Conservation (phyloP, 306 rosid genomes). For the Prunus mume region DNA sequence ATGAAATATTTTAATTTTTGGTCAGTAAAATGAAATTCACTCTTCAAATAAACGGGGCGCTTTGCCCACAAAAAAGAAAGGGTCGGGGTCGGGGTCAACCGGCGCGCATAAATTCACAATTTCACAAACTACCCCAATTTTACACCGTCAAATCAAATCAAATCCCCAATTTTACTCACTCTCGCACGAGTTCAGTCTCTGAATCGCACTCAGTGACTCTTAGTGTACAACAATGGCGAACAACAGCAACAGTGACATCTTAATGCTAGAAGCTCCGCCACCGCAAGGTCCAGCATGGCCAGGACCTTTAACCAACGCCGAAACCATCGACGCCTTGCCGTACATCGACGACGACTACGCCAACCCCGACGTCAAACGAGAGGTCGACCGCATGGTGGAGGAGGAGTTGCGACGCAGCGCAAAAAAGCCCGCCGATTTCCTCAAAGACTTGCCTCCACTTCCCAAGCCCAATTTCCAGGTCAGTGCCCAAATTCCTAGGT, state of each 20-base stretch:
- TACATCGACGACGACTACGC: conserved; percentile 91
- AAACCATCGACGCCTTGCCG: conserved; percentile 82
- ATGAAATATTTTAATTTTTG: too few species aligned
- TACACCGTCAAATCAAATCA: background rate
- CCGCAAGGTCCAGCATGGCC: conserved; percentile 38
- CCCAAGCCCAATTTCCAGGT: conserved; percentile 71
- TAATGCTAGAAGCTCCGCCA: conserved; percentile 88
- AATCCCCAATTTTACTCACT: background rate
- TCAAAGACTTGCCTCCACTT: conserved; percentile 85
- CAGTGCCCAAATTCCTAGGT: background rate
- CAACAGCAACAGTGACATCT: conserved; percentile 43
- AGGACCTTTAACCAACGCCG: conserved; percentile 46
- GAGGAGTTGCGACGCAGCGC: conserved; percentile 93
- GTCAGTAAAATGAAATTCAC: too few species aligned
- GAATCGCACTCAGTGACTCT: background rate
- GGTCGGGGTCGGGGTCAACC: too few species aligned
- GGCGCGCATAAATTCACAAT: too few species aligned
- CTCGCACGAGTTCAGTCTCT: background rate
- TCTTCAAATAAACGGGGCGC: too few species aligned
- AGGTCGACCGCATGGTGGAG: conserved; percentile 85
- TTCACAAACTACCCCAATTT: too few species aligned
- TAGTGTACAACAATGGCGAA: conserved; percentile 38
- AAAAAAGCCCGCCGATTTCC: conserved; percentile 81
- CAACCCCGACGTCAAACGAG: conserved; percentile 61
- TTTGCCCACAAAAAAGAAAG: too few species aligned